Evolutionary conservation across 2,329 filamentous ascomycete species (phyloP), one percentile per base, ranked within the genome.

Genomic region (Colletotrichum agaves): DNA sequence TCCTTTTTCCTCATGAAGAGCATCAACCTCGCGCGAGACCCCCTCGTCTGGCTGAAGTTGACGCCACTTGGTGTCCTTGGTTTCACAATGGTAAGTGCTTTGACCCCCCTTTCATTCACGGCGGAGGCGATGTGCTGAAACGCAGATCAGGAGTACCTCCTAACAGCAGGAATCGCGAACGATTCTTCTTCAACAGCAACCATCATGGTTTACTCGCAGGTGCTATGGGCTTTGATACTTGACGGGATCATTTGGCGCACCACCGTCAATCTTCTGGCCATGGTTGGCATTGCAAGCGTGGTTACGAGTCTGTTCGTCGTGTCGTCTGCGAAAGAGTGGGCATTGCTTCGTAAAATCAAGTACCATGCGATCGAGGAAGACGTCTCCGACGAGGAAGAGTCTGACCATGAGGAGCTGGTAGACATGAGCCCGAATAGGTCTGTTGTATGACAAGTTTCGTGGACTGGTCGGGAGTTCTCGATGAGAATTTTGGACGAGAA

Each of bases 151-250:
- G 63, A 66, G 27, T 61, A 33, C 19, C 49, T 66, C 7, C 63
- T 66, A 2, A 66, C 63, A 7, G 49, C 49, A 17, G 63, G 63
- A 1, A 59, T 66, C 13, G 63, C 63, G 17, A 55, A 59, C 4
- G 63, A 66, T 13, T 46, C 41, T 12, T 62, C 63, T 4, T 67
- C 63, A 4, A 44, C 35, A 2, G 63, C 63, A 5, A 63, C 49
- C 0, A 67, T 67, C 0, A 67, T 63, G 63, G 57, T 67, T 1
- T 63, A 67, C 43, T 67, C 63, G 1, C 63, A 67, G 59, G 63
- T 67, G 1, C 13, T 53, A 12, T 67, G 63, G 63, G 63, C 63
- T 10, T 21, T 67, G 0, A 13, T 67, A 4, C 35, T 67, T 1
- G 63, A 67, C 3, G 52, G 63, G 58, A 21, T 67, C 3, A 50